These are phyloP conservation scores for Phytophthora sp. DNA, from an alignment of 352 stramenopile species.

Conservation along the genomic window DNA sequence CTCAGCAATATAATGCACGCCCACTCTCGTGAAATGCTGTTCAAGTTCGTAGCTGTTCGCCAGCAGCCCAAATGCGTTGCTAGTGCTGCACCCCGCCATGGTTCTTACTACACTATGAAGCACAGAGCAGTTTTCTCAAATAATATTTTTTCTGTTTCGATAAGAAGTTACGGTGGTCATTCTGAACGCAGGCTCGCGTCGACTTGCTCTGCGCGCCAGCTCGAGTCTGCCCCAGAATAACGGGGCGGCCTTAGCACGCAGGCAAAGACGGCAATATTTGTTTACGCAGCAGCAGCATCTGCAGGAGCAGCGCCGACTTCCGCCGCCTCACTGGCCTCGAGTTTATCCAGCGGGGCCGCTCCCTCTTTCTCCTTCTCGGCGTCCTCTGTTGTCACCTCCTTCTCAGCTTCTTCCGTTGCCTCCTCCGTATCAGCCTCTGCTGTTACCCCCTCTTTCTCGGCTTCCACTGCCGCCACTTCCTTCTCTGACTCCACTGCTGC, in stretches of 20 bases:
- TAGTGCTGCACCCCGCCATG: too few relatives aligned
- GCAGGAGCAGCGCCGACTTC: neutral
- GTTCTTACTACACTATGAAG: too few relatives aligned
- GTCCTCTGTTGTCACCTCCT: neutral
- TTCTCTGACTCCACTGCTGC: neutral
- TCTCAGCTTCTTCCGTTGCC: neutral
- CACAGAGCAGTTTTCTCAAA: constrained; percentile 7
- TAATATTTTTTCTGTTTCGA: constrained; percentile 5
- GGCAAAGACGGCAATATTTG: too few relatives aligned
- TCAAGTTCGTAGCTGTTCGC: too few relatives aligned
- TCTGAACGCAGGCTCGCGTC: too few relatives aligned
- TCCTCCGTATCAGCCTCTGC: neutral
- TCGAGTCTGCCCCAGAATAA: too few relatives aligned
- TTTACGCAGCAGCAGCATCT: constrained; percentile 22
- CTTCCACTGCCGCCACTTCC: neutral
- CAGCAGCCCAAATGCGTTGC: too few relatives aligned
- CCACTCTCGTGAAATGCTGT: too few relatives aligned
- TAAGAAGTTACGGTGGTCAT: neutral
- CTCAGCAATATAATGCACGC: too few relatives aligned
- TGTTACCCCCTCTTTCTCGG: neutral
- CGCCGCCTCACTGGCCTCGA: neutral
- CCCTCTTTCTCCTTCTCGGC: neutral
- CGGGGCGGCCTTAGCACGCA: too few relatives aligned
- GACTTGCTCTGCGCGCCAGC: too few relatives aligned
- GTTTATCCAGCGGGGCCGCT: neutral